Evolutionary conservation across 176 grass and related monocot species (phyloP).

Genomic region (Carex scoparia): DNA sequence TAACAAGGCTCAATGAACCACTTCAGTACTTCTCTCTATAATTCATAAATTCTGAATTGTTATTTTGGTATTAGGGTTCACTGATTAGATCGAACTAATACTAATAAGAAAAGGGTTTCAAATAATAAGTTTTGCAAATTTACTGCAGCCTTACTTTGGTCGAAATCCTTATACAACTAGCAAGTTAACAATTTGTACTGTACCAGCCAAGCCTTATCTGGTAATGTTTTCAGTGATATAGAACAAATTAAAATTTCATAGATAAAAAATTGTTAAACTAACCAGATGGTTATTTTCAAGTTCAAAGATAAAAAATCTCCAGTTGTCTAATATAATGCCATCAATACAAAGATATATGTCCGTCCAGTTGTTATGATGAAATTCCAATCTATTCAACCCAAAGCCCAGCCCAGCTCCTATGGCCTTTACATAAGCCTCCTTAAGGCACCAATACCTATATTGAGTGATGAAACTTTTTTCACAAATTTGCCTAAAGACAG

Average conservation of each 20-base stretch:
- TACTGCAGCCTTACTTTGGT: not conserved
- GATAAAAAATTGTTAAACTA: not conserved
- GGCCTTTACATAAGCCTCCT: conserved; percentile 89
- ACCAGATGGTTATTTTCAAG: conserved; percentile 25
- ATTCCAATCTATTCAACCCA: conserved; percentile 69
- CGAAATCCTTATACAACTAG: not conserved
- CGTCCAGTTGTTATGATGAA: conserved; percentile 52
- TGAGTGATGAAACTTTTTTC: not conserved
- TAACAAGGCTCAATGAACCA: not conserved
- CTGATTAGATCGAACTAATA: not conserved
- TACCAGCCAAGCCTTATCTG: not conserved
- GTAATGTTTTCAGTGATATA: not conserved
- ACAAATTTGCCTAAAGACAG: not conserved
- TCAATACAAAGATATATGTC: conserved; percentile 55
- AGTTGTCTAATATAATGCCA: conserved; percentile 41
- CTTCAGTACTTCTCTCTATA: too few species aligned
- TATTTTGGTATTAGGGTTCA: not conserved
- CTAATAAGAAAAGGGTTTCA: not conserved
- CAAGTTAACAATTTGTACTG: not conserved
- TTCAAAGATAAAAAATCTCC: conserved; percentile 28
- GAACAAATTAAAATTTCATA: not conserved
- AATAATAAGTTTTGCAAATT: not conserved
- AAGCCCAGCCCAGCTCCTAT: conserved; percentile 58
- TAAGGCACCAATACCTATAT: conserved; percentile 77
- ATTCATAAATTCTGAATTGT: not conserved